Evolutionary conservation across 768 basidiomycete species (phyloP).

Genomic region (Amanita thiersii): DNA sequence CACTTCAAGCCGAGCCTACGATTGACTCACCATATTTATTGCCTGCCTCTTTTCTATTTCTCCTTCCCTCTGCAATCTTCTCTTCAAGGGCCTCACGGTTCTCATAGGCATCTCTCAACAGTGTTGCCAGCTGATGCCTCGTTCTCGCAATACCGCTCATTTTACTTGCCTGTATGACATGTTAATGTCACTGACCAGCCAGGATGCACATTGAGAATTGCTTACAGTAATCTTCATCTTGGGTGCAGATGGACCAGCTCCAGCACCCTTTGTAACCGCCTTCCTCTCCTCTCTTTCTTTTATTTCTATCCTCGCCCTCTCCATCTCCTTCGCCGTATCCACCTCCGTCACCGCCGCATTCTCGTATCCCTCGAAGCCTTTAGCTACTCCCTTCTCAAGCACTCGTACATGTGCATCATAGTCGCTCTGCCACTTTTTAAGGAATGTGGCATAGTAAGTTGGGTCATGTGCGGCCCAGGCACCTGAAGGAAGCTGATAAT

Average conservation of each 20-base stretch:
- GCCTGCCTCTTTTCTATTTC: constrained; percentile 84
- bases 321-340: constrained; percentile 70
- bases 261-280: constrained; percentile 57
- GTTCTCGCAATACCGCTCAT: constrained; percentile 60
- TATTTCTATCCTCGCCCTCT: constrained; percentile 64
- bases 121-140: constrained; percentile 71
- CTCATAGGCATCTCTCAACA: constrained; percentile 75
- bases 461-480: constrained; percentile 70
- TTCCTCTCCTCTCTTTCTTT: constrained; percentile 73
- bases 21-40: constrained; percentile 76
- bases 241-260: constrained; percentile 50
- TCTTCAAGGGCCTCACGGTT: constrained; percentile 82
- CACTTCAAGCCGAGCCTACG: constrained; percentile 1
- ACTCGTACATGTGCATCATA: constrained; percentile 66
- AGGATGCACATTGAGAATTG: constrained; percentile 5
- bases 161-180: constrained; percentile 51
- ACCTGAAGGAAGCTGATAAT: constrained; percentile 79
- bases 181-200: background rate
- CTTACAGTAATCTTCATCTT: constrained; percentile 79
- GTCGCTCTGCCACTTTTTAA: constrained; percentile 65
- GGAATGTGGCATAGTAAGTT: constrained; percentile 58
- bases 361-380: constrained; percentile 65
- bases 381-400: constrained; percentile 59
- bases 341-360: constrained; percentile 46
- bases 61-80: constrained; percentile 71